phyloP scores from a whole-genome alignment of 257 asterid genomes.

The Ajuga chamaepitys region DNA sequence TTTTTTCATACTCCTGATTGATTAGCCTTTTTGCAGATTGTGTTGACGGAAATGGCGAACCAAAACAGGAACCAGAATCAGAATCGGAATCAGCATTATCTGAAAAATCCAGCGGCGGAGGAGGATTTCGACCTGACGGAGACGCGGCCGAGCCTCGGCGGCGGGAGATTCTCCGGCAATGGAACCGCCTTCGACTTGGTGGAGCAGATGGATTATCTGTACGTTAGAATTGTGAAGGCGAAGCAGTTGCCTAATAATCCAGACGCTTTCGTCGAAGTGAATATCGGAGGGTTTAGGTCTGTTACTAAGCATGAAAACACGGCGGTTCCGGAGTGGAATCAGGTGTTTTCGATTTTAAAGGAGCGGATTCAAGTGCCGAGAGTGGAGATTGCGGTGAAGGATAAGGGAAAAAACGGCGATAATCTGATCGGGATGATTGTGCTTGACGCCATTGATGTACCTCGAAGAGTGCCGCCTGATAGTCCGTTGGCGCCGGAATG shows the following conservation, averaged over 20 bases:
- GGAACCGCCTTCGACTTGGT: conserved; percentile 80
- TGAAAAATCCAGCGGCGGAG: conserved; percentile 8
- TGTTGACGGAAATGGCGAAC: conserved; percentile 20
- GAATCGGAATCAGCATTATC: conserved; percentile 15
- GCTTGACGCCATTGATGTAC: conserved; percentile 61
- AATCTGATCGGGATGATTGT: conserved; percentile 47
- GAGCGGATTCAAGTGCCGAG: conserved; percentile 49
- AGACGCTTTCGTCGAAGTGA: conserved; percentile 60
- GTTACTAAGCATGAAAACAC: conserved; percentile 34
- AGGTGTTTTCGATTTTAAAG: conserved; percentile 52
- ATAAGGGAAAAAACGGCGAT: conserved; percentile 44
- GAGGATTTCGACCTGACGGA: conserved; percentile 68
- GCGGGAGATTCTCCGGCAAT: conserved; percentile 54
- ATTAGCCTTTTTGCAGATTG: conserved; percentile 1
- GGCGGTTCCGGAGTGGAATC: conserved; percentile 74
- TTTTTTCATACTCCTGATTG: neutral
- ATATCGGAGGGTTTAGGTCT: conserved; percentile 54
- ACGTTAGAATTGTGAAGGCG: conserved; percentile 63
- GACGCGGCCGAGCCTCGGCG: conserved; percentile 80
- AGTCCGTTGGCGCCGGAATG: conserved; percentile 95
- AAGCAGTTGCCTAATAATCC: conserved; percentile 47
- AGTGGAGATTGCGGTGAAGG: conserved; percentile 56
- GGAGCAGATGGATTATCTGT: conserved; percentile 82
- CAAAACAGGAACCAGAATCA: conserved; percentile 23
- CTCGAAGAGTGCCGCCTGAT: conserved; percentile 88